These are phyloP conservation scores for Colletotrichum salicis DNA, from an alignment of 2,329 filamentous ascomycete species.

Conservation along the genomic window DNA sequence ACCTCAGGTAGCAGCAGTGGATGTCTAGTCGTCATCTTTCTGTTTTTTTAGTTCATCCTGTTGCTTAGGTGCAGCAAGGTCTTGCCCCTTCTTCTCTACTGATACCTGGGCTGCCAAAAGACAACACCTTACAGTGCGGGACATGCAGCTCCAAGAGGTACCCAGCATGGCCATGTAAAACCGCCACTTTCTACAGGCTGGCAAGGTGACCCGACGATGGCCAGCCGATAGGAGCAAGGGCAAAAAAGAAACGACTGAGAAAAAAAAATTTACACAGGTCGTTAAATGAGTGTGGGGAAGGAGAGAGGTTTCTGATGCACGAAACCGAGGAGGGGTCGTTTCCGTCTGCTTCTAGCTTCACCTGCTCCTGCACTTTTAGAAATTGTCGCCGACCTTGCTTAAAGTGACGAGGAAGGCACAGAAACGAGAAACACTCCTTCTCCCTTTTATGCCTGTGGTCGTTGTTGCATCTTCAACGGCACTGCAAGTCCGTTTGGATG, in stretches of 20 bases:
- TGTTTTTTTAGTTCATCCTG: neutral
- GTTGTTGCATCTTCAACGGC: neutral
- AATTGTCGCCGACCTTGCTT: neutral
- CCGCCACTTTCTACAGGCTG: slow-evolving; percentile 3
- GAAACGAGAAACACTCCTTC: neutral
- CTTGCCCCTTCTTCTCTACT: neutral
- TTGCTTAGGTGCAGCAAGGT: neutral
- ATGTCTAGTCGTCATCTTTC: neutral
- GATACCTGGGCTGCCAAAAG: neutral
- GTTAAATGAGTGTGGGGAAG: slow-evolving; percentile 37
- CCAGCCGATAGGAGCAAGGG: neutral
- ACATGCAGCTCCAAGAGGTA: neutral
- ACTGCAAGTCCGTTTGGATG: neutral
- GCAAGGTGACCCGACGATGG: neutral
- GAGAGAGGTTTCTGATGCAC: slow-evolving; percentile 19
- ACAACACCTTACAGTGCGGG: neutral
- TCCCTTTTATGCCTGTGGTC: neutral
- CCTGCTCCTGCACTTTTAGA: neutral
- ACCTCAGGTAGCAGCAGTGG: neutral
- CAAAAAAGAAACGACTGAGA: neutral
- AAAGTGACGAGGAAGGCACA: neutral
- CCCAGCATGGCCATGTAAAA: neutral
- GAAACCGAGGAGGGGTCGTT: slow-evolving; percentile 29
- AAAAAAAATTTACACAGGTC: neutral
- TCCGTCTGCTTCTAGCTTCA: slow-evolving; percentile 26